These are phyloP conservation scores for Alnus glutinosa DNA, from an alignment of 306 rosid species.

Conservation along the genomic window DNA sequence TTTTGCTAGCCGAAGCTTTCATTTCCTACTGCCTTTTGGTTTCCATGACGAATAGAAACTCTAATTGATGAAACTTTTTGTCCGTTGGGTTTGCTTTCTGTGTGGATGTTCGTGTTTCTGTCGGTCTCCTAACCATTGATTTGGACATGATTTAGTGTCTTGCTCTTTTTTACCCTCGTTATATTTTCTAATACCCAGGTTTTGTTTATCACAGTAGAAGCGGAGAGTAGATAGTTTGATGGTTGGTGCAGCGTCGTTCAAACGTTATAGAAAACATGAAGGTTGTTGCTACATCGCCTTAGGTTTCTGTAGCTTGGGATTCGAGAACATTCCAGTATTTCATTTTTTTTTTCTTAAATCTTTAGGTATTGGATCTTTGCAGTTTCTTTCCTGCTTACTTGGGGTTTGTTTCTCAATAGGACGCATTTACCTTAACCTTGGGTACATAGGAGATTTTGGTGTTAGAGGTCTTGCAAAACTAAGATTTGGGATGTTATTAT, in stretches of 20 bases:
- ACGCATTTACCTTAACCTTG: neutral
- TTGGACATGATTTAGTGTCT: too few species aligned
- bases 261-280: neutral
- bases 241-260: too few species aligned
- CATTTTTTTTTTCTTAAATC: neutral
- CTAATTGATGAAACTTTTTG: too few species aligned
- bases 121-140: too few species aligned
- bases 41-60: neutral
- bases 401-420: neutral
- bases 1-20: neutral
- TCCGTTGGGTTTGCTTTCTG: too few species aligned
- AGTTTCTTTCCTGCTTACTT: neutral
- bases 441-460: neutral
- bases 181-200: too few species aligned
- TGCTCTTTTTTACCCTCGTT: too few species aligned
- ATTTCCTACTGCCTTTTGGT: neutral
- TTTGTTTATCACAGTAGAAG: too few species aligned
- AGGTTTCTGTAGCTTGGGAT: neutral
- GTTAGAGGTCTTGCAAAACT: neutral
- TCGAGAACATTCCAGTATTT: neutral
- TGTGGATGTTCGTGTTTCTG: too few species aligned
- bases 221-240: too few species aligned
- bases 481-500: neutral
- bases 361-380: neutral
- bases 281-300: neutral